Evolutionary conservation across 441 rosid genomes (phyloP).

Genomic region (Pelargonium cotyledonis): DNA sequence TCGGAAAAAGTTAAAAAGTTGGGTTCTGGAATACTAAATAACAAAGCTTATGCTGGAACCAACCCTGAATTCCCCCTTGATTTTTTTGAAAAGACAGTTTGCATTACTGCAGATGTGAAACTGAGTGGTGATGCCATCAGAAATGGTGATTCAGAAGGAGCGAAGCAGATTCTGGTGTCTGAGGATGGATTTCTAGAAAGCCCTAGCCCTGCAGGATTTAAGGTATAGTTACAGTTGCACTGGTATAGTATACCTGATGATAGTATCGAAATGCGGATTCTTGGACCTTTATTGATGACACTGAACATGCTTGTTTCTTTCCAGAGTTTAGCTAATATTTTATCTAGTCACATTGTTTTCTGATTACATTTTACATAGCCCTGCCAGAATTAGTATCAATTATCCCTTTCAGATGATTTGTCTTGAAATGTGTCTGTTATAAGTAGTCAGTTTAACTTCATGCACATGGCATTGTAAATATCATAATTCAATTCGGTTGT

Average conservation of each 20-base stretch:
- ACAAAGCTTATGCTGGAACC: conserved; percentile 73
- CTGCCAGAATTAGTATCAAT: neutral
- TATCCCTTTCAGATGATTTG: neutral
- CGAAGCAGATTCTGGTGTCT: conserved; percentile 84
- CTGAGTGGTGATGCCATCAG: conserved; percentile 90
- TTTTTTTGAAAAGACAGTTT: conserved; percentile 94
- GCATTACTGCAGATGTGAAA: conserved; percentile 95
- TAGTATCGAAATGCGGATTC: neutral
- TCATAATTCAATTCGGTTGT: neutral
- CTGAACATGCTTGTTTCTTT: conserved; percentile 1
- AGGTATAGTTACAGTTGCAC: conserved; percentile 43
- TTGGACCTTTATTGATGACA: neutral
- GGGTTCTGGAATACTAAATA: conserved; percentile 84
- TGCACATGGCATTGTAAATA: neutral
- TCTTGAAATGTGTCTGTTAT: neutral
- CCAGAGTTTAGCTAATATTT: conserved; percentile 1
- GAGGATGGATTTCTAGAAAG: conserved; percentile 99
- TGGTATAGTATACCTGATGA: neutral
- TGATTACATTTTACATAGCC: neutral
- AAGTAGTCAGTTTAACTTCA: neutral
- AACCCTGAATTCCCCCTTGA: conserved; percentile 98
- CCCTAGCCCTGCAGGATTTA: conserved; percentile 82
- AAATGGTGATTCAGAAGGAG: conserved; percentile 94
- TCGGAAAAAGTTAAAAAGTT: conserved; percentile 87
- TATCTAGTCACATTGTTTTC: neutral